Evolutionary conservation across 768 basidiomycete species (phyloP).

Genomic region (Porphyrellus cyaneotinctus): DNA sequence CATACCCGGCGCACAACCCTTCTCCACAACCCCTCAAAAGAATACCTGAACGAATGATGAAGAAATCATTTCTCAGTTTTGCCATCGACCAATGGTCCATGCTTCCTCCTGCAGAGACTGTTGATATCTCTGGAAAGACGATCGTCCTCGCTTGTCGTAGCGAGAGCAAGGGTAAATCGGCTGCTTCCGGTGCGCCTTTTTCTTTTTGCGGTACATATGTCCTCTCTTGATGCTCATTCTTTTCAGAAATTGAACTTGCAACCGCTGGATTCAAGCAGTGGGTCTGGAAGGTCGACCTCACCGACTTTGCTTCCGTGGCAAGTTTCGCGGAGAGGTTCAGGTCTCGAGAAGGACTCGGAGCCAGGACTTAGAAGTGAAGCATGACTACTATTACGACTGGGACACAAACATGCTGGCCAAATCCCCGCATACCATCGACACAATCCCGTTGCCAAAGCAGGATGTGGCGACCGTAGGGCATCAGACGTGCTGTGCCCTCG

Average conservation of each 20-base stretch:
- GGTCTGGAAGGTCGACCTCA: slow-evolving; percentile 8
- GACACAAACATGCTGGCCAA: too few relatives aligned
- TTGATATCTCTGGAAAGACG: slow-evolving; percentile 28
- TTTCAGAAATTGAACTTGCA: slow-evolving; percentile 18
- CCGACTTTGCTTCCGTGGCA: slow-evolving; percentile 14
- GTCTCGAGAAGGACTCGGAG: too few relatives aligned
- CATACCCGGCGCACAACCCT: too few relatives aligned
- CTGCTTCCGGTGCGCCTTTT: slow-evolving; percentile 18
- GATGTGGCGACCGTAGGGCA: too few relatives aligned
- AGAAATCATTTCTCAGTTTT: slow-evolving; percentile 2
- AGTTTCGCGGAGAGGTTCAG: slow-evolving; percentile 10
- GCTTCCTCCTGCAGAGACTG: slow-evolving; percentile 13
- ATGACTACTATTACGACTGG: too few relatives aligned
- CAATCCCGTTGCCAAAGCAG: too few relatives aligned
- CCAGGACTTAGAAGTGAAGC: too few relatives aligned
- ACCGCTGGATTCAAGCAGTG: slow-evolving; percentile 31
- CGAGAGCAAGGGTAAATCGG: slow-evolving; percentile 19
- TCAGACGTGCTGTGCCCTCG: too few relatives aligned
- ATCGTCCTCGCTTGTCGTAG: slow-evolving; percentile 30
- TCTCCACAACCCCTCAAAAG: too few relatives aligned
- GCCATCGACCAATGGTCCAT: slow-evolving; percentile 17
- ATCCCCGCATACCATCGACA: too few relatives aligned
- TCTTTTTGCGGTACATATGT: not conserved
- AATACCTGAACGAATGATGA: too few relatives aligned
- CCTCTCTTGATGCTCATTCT: not conserved